These are phyloP conservation scores for Rubia peregrina DNA, from an alignment of 305 asterid species.

Conservation along the genomic window DNA sequence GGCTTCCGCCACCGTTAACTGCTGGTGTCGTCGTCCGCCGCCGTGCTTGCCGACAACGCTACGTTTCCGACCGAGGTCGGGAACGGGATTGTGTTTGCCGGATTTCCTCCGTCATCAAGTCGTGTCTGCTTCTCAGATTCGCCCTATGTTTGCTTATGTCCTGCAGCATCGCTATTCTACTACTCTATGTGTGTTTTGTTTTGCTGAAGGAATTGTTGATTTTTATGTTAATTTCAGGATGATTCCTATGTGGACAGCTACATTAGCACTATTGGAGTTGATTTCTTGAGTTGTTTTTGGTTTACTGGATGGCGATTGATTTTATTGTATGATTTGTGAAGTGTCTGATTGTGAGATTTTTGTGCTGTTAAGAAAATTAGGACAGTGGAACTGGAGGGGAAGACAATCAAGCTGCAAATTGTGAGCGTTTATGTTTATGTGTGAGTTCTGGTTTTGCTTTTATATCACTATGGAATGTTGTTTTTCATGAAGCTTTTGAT, in stretches of 20 bases:
- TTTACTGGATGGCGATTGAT: neutral
- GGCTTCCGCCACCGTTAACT: no score
- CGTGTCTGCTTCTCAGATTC: slow-evolving; percentile 93
- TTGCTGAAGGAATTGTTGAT: neutral
- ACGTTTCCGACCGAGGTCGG: no score
- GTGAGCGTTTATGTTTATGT: slow-evolving; percentile 40
- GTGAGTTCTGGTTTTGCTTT: neutral
- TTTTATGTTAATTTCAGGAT: slow-evolving; percentile 52
- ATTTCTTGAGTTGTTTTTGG: slow-evolving; percentile 50
- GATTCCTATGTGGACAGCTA: slow-evolving; percentile 94
- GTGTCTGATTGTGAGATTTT: neutral
- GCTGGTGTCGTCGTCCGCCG: no score
- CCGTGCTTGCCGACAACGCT: no score
- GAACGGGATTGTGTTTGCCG: no score
- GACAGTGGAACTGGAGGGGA: slow-evolving; percentile 84
- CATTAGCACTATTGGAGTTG: slow-evolving; percentile 95
- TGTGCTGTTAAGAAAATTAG: slow-evolving; percentile 66
- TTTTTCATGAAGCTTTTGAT: neutral
- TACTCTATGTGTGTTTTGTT: neutral
- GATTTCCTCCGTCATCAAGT: slow-evolving; percentile 91
- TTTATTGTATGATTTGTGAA: neutral
- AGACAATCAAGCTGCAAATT: slow-evolving; percentile 89
- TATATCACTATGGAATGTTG: no score
- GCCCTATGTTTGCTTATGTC: slow-evolving; percentile 46
- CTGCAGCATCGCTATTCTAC: neutral